A percentile compares a stretch with the other conserved stretches of the same genome.
Conservation (phyloP, 495 filamentous ascomycete genomes). For the Penicillium samsonianum region DNA sequence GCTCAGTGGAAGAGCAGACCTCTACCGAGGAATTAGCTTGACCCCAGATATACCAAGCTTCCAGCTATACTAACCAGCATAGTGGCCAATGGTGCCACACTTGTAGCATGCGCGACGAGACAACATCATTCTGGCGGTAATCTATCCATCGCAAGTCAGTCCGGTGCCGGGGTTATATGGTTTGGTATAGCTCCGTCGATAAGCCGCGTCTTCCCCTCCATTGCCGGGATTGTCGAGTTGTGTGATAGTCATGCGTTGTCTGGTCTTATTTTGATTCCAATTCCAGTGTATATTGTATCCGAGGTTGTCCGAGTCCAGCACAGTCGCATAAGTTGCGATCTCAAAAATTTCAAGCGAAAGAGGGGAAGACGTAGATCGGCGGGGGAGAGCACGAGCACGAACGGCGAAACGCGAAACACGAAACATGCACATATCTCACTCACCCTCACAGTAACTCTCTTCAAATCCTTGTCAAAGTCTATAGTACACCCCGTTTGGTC, state of each 20-base stretch:
- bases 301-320: neutral
- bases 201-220: conserved; percentile 10
- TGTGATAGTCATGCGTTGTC: too few relatives aligned
- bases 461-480: conserved; percentile 28
- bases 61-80: conserved; percentile 64
- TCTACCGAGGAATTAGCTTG: conserved; percentile 51
- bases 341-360: conserved; percentile 11
- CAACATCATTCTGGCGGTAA: conserved; percentile 76
- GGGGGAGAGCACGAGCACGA: conserved; percentile 12
- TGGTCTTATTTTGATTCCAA: neutral
- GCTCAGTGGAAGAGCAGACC: conserved; percentile 93
- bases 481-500: neutral
- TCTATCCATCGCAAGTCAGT: conserved; percentile 24
- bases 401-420: conserved; percentile 1
- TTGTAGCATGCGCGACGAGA: conserved; percentile 99
- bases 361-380: conserved; percentile 20
- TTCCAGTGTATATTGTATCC: neutral
- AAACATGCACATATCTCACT: conserved; percentile 25
- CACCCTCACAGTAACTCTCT: conserved; percentile 30
- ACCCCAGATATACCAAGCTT: neutral
- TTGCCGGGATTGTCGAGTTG: neutral
- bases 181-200: conserved; percentile 17
- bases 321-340: conserved; percentile 1
- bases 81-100: conserved; percentile 99
- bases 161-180: conserved; percentile 10